phyloP scores from a whole-genome alignment of 441 rosid genomes.

The Aquilaria agallochum region DNA sequence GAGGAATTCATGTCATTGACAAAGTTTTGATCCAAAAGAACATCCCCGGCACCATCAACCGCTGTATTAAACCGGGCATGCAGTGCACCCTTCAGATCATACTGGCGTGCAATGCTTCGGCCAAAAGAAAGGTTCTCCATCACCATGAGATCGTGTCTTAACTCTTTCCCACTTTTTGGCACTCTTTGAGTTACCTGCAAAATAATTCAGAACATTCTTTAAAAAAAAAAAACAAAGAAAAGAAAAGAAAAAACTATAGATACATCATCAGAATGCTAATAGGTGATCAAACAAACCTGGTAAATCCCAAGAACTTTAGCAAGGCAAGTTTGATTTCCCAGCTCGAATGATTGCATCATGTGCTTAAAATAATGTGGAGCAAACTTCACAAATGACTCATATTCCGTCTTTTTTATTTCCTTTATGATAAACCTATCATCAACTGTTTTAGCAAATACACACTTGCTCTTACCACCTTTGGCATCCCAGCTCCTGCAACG shows the following conservation, averaged over 20 bases:
- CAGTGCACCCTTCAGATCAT: constrained; percentile 94
- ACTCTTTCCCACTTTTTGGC: constrained; percentile 76
- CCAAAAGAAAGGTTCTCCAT: constrained; percentile 96
- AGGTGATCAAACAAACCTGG: constrained; percentile 52
- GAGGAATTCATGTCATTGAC: constrained; percentile 90
- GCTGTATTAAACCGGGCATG: constrained; percentile 67
- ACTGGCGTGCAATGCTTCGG: constrained; percentile 72
- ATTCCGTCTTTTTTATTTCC: constrained; percentile 94
- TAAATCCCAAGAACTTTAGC: constrained; percentile 96
- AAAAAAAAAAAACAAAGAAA: no score
- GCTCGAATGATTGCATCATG: constrained; percentile 69
- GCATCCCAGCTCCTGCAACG: constrained; percentile 98
- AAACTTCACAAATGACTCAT: constrained; percentile 83
- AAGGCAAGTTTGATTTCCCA: constrained; percentile 91
- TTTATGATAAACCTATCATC: constrained; percentile 90
- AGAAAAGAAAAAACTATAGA: background rate
- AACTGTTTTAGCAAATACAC: constrained; percentile 80
- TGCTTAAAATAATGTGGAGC: constrained; percentile 79
- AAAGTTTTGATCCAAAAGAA: constrained; percentile 94
- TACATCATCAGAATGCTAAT: background rate
- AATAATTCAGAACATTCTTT: constrained; percentile 11
- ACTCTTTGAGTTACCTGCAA: constrained; percentile 77
- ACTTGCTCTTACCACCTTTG: constrained; percentile 95
- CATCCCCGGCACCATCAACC: constrained; percentile 58
- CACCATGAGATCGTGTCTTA: constrained; percentile 83